Evolutionary conservation across 805 yeast genomes (phyloP).

Genomic region (Saccharomycopsis synnaedendra): DNA sequence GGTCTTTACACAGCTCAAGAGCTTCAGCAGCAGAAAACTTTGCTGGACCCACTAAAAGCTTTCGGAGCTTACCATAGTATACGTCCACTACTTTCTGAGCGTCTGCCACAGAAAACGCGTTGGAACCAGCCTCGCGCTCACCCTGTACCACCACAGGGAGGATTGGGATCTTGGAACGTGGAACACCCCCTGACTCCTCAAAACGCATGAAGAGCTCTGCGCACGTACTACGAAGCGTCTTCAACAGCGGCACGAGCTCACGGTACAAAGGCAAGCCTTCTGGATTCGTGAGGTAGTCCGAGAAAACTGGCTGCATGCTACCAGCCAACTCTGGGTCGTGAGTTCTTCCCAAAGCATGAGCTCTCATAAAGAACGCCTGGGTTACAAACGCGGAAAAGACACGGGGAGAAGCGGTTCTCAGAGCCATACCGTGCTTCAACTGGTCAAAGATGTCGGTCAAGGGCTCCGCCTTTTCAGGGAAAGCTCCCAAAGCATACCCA

Average conservation of each 20-base stretch:
- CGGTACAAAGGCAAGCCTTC: slow-evolving; percentile 37
- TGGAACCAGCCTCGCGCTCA: slow-evolving; percentile 87
- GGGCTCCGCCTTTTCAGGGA: slow-evolving; percentile 30
- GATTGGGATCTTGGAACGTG: slow-evolving; percentile 63
- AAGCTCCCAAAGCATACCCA: slow-evolving; percentile 51
- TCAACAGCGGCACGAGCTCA: slow-evolving; percentile 78
- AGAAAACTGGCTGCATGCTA: slow-evolving; percentile 5
- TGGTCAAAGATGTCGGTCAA: slow-evolving; percentile 19
- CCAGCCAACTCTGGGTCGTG: background rate
- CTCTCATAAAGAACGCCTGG: slow-evolving; percentile 46
- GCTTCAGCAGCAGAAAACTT: slow-evolving; percentile 63
- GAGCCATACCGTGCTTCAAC: slow-evolving; percentile 31
- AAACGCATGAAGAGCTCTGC: slow-evolving; percentile 71
- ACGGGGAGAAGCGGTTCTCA: slow-evolving; percentile 74
- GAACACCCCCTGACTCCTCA: slow-evolving; percentile 62
- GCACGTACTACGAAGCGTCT: slow-evolving; percentile 80
- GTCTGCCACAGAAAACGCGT: slow-evolving; percentile 71
- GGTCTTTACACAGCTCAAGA: slow-evolving; percentile 65
- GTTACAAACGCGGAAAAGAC: slow-evolving; percentile 57
- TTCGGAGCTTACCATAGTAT: slow-evolving; percentile 53
- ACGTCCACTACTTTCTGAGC: slow-evolving; percentile 63
- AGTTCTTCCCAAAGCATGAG: slow-evolving; percentile 18
- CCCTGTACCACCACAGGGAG: slow-evolving; percentile 89
- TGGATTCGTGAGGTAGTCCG: slow-evolving; percentile 27
- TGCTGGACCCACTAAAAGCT: slow-evolving; percentile 51